Percentiles rank a stretch among this genome's conserved stretches.
These are phyloP conservation scores for Hibiscus trionum DNA, from an alignment of 345 rosid species.

Conservation along the genomic window DNA sequence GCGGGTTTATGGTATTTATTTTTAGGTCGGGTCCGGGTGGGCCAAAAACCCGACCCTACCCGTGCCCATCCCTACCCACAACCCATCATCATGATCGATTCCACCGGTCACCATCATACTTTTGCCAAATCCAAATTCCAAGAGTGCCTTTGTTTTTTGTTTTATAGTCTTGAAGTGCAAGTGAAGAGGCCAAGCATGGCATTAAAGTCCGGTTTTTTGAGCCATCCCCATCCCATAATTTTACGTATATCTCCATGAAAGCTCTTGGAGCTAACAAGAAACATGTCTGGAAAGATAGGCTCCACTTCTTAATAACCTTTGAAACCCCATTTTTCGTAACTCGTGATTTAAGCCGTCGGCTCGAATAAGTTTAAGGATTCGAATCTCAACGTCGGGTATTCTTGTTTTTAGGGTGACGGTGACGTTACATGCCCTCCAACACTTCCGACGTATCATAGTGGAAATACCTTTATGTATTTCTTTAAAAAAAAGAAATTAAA, in stretches of 20 bases:
- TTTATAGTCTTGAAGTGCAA: neutral
- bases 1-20: too few relatives aligned
- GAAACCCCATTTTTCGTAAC: too few relatives aligned
- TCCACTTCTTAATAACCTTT: neutral
- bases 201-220: neutral
- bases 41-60: too few relatives aligned
- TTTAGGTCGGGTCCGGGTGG: too few relatives aligned
- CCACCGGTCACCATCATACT: conserved; percentile 2
- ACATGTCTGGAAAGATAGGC: neutral
- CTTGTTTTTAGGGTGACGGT: neutral
- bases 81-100: neutral
- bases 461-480: neutral
- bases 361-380: neutral
- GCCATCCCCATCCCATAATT: conserved; percentile 8
- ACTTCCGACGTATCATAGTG: neutral
- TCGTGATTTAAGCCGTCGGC: too few relatives aligned
- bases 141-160: neutral
- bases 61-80: neutral
- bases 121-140: neutral
- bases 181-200: neutral
- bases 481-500: too few relatives aligned
- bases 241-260: neutral
- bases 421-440: neutral
- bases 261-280: neutral
- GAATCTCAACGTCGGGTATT: neutral